Evolutionary conservation across 108 stramenopile genomes (phyloP).

Genomic region (Heterococcus sp.): DNA sequence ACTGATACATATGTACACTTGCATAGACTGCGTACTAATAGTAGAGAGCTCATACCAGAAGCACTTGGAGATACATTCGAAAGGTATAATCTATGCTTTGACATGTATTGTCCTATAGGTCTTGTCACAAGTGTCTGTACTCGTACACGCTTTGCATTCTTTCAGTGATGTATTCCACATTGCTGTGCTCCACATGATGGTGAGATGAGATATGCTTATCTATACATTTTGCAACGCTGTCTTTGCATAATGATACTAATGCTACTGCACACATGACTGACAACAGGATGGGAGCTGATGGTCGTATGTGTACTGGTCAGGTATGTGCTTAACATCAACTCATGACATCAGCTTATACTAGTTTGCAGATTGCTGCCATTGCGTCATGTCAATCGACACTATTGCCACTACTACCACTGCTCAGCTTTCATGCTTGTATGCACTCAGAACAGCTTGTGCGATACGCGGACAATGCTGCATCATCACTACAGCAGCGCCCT

Average conservation of each 20-base stretch:
- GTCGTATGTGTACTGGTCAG: background rate
- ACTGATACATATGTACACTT: conserved; percentile 54
- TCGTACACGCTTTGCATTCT: no score
- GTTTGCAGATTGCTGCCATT: background rate
- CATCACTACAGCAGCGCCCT: background rate
- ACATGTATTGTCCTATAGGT: no score
- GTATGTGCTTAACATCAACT: background rate
- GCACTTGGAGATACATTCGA: conserved; percentile 15
- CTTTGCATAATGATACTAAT: no score
- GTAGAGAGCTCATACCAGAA: conserved; percentile 21
- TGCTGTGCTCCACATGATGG: no score
- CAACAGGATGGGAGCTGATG: background rate
- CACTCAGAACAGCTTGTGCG: no score
- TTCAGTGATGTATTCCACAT: no score
- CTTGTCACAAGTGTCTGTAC: no score
- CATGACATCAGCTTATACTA: background rate
- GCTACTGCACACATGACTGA: no score
- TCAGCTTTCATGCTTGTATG: background rate
- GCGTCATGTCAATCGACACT: background rate
- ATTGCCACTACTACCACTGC: background rate
- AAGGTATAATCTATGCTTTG: no score
- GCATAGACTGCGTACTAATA: conserved; percentile 37
- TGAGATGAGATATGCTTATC: no score
- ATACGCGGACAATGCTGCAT: background rate
- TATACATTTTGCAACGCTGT: no score